Conservation (phyloP, 352 stramenopile species). For the Thraustochytrium striatum region DNA sequence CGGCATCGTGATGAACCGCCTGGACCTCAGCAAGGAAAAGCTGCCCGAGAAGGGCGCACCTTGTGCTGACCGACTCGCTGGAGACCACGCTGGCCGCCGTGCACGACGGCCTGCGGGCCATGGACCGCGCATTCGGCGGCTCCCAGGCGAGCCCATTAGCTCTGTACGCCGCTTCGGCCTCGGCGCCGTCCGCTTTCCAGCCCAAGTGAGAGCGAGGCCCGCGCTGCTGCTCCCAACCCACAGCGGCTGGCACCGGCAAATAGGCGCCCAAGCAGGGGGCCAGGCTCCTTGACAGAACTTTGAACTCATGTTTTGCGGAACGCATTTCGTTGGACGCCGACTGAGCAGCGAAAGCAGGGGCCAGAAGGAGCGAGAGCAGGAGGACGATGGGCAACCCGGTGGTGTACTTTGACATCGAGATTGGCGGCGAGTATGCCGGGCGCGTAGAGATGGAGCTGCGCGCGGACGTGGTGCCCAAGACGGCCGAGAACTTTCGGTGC, state of each 20-base stretch:
- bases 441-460: constrained; percentile 62
- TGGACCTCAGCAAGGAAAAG: constrained; percentile 44
- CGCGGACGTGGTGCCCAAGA: constrained; percentile 90
- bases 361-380: neutral
- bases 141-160: too few relatives aligned
- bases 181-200: too few relatives aligned
- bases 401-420: constrained; percentile 96
- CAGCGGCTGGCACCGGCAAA: too few relatives aligned
- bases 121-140: constrained; percentile 43
- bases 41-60: constrained; percentile 41
- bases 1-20: constrained; percentile 20
- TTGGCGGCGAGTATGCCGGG: constrained; percentile 76
- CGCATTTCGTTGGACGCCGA: too few relatives aligned
- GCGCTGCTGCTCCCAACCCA: too few relatives aligned
- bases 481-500: constrained; percentile 95
- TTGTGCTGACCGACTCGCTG: constrained; percentile 33
- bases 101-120: constrained; percentile 33
- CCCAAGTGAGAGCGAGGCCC: too few relatives aligned
- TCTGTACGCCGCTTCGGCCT: too few relatives aligned
- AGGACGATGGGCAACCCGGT: constrained; percentile 63
- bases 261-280: too few relatives aligned
- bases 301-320: too few relatives aligned
- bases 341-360: neutral
- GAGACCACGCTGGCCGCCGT: constrained; percentile 10
- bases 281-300: too few relatives aligned